Evolutionary conservation across 768 basidiomycete species (phyloP).

Genomic region (Kwoniella sp.): DNA sequence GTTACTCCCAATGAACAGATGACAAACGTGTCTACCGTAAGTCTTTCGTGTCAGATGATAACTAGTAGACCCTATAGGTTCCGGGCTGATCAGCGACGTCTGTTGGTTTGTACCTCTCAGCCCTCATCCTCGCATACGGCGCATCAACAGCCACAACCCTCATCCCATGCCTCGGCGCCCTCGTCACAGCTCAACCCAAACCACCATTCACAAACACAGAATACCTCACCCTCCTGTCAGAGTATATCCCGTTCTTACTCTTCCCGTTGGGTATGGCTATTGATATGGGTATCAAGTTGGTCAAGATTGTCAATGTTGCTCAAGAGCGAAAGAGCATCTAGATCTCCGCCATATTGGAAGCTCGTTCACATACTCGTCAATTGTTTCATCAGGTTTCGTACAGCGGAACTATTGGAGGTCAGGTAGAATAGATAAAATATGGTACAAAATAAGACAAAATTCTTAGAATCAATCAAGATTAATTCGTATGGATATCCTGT

Average conservation of each 20-base stretch:
- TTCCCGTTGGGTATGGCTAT: constrained; percentile 71
- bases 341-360: no score
- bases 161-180: constrained; percentile 66
- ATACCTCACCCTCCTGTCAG: constrained; percentile 63
- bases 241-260: constrained; percentile 75
- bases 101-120: constrained; percentile 55
- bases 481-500: not conserved
- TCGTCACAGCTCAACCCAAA: constrained; percentile 62
- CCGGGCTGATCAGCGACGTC: no score
- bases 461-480: no score
- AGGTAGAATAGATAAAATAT: no score
- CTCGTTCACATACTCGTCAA: no score
- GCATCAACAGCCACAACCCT: constrained; percentile 78
- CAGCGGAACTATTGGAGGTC: no score
- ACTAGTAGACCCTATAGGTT: not conserved
- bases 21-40: constrained; percentile 51
- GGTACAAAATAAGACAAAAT: no score
- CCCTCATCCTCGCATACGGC: constrained; percentile 69
- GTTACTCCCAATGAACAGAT: no score
- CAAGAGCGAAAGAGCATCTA: constrained; percentile 31
- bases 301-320: constrained; percentile 25
- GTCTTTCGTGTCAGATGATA: constrained; percentile 11
- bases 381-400: no score
- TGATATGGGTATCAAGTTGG: constrained; percentile 63
- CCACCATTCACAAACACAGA: constrained; percentile 62